Conservation (phyloP, 31 red algal species). For the Bonnemaisonia californica region DNA sequence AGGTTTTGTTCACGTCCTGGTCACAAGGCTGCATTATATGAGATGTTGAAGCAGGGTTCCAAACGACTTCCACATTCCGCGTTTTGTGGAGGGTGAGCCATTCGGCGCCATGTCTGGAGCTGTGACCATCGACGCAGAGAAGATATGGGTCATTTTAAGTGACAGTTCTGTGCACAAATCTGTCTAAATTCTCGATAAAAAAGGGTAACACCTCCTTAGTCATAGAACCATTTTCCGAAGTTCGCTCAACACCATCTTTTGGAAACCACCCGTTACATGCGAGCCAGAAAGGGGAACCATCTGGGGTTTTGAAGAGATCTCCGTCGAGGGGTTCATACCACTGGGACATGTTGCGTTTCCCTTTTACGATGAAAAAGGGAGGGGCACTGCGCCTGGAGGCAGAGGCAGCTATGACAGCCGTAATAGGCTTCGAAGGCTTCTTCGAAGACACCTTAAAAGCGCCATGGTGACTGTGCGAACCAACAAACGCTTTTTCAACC, state of each 20-base stretch:
- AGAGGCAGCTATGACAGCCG: constrained; percentile 5
- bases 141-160: too few relatives aligned
- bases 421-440: neutral
- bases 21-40: too few relatives aligned
- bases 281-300: neutral
- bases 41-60: too few relatives aligned
- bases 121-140: too few relatives aligned
- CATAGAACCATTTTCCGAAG: constrained; percentile 18
- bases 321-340: neutral
- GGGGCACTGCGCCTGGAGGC: neutral
- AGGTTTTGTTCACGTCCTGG: too few relatives aligned
- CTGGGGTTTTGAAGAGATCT: neutral
- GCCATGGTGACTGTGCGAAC: neutral
- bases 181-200: too few relatives aligned
- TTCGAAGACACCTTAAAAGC: neutral
- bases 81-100: too few relatives aligned
- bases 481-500: neutral
- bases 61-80: too few relatives aligned
- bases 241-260: neutral
- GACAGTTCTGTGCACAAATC: too few relatives aligned
- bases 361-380: neutral
- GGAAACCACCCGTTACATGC: neutral
- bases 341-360: neutral
- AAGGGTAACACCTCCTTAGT: neutral
- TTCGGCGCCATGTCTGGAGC: too few relatives aligned